Percentiles rank a stretch among this genome's conserved stretches.
phyloP scores from a whole-genome alignment of 371 early-diverging fungal genomes.

The Mortierella sp. region DNA sequence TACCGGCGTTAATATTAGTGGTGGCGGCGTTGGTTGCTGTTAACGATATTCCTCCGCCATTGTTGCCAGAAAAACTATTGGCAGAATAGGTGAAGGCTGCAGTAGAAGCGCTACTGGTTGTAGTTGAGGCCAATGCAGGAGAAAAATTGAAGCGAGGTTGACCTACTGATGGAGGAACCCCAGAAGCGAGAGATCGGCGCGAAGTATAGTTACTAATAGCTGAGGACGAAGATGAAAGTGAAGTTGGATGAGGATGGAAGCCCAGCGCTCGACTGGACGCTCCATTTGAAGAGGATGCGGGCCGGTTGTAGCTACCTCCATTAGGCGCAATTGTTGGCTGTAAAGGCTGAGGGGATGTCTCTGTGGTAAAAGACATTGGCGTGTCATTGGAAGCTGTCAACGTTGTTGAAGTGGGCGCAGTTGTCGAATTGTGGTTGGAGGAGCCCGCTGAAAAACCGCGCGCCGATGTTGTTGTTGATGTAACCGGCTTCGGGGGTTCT shows the following conservation, averaged over 20 bases:
- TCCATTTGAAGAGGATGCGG: conserved; percentile 1
- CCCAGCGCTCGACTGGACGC: conserved; percentile 1
- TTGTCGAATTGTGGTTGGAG: not conserved
- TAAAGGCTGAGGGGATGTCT: conserved; percentile 6
- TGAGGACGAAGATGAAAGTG: conserved; percentile 11
- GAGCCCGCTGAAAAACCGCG: not conserved
- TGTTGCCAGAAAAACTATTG: not conserved
- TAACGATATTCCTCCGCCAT: not conserved
- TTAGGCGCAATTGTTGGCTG: not conserved
- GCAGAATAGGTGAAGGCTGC: conserved; percentile 15
- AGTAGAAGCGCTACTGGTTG: not conserved
- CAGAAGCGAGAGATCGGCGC: conserved; percentile 17
- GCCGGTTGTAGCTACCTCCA: not conserved
- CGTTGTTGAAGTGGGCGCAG: not conserved
- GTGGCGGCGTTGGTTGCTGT: not conserved
- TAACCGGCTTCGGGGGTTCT: conserved; percentile 1
- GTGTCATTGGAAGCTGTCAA: not conserved
- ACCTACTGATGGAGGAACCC: conserved; percentile 14
- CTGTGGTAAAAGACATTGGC: conserved; percentile 1
- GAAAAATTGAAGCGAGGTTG: conserved; percentile 22
- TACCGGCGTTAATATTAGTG: not conserved
- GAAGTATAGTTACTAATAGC: conserved; percentile 6
- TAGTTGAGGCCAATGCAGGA: not conserved
- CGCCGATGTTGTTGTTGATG: not conserved
- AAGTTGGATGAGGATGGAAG: not conserved